Base-by-base conservation (phyloP, 192 early-diverging fungal species). In the Cetraspora pellucida region DNA sequence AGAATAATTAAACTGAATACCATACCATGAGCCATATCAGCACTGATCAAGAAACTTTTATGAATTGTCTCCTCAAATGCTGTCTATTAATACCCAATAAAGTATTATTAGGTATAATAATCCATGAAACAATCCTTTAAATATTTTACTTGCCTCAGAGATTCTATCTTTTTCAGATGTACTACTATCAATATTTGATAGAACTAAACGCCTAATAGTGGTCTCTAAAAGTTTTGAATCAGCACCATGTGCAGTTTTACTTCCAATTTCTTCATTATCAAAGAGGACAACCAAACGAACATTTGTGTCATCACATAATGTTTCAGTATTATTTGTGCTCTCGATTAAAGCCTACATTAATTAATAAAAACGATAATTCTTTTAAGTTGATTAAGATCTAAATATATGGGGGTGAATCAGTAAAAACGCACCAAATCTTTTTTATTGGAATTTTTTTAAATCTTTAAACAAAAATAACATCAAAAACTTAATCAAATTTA, bases 191-290 rank as follows among this genome's bases (percentile, higher is more conserved):
- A 88, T 77, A 6, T 78, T 52, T 8, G 82, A 82, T 52, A 78
- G 63, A 13, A 82, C 76, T 78, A 95, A 83, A 50, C 94, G 87
- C 61, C 89, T 86, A 59, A 96, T 78, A 21, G 92, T 89, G 16
- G 87, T 79, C 55, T 91, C 93, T 21, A 96, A 85, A 75, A 98
- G 84, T 75, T 94, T 92, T 13, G 95, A 97, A 80, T 93, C 93
- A 16, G 98, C 98, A 66, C 98, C 98, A 77, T 97, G 93, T 7
- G 96, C 97, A 52, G 95, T 94, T 14, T 83, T 85, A 31, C 93
- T 95, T 31, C 98, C 98, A 45, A 99, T 90, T 77, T 99, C 98
- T 81, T 99, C 98, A 85, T 99, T 98, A 82, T 99, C 98, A 78
- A 99, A 99, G 49, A 98, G 86, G 28, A 93, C 88, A 47, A 95